Percentiles rank a stretch among this genome's conserved stretches.
phyloP scores from a whole-genome alignment of 1,139 yeast species.

The Insectozyma bohioensis region DNA sequence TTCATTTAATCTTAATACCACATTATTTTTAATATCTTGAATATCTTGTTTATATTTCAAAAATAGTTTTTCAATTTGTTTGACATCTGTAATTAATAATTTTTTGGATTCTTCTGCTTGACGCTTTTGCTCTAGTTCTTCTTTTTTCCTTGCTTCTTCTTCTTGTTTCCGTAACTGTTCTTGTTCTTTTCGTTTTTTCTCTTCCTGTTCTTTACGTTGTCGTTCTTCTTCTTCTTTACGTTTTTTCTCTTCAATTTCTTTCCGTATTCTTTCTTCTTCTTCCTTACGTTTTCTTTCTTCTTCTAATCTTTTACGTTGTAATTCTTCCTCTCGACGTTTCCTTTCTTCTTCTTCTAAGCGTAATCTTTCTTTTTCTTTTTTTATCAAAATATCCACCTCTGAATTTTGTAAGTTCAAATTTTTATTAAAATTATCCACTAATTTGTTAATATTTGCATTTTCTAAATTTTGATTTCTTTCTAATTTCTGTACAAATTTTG shows the following conservation, averaged over 20 bases:
- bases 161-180: slow-evolving; percentile 12
- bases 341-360: slow-evolving; percentile 14
- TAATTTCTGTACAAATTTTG: slow-evolving; percentile 3
- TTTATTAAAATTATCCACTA: slow-evolving; percentile 6
- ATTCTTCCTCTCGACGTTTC: slow-evolving; percentile 10
- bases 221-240: slow-evolving; percentile 16
- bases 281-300: slow-evolving; percentile 15
- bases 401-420: slow-evolving; percentile 17
- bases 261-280: slow-evolving; percentile 13
- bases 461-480: slow-evolving; percentile 7
- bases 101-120: slow-evolving; percentile 17
- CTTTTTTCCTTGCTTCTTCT: slow-evolving; percentile 13
- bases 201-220: slow-evolving; percentile 12
- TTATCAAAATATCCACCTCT: slow-evolving; percentile 19
- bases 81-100: slow-evolving; percentile 33
- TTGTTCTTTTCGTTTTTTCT: slow-evolving; percentile 14
- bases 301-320: slow-evolving; percentile 9
- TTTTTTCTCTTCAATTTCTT: slow-evolving; percentile 8
- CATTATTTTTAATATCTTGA: slow-evolving; percentile 53
- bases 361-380: slow-evolving; percentile 19
- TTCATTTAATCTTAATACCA: slow-evolving; percentile 48
- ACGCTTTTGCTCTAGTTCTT: slow-evolving; percentile 14
- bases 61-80: slow-evolving; percentile 46
- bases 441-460: slow-evolving; percentile 7
- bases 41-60: slow-evolving; percentile 56